Percentiles rank a stretch among this genome's conserved stretches.
Conservation (phyloP, 148 eudicot genomes). For the Silene uniflora region DNA sequence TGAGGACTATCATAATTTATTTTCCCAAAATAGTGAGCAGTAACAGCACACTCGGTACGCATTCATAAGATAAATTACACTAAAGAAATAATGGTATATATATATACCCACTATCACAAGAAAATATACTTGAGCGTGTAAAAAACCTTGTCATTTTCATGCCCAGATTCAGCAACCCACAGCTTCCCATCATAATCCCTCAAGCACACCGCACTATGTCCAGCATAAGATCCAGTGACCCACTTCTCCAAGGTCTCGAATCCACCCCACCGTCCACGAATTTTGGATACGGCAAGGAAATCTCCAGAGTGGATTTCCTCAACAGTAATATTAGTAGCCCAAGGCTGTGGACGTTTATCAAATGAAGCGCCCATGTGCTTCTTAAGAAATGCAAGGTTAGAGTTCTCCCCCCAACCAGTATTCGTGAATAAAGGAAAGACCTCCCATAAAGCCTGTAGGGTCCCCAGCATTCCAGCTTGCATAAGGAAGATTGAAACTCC, state of each 20-base stretch:
- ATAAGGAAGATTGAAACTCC: conserved; percentile 92
- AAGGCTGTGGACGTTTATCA: conserved; percentile 80
- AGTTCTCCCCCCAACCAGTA: conserved; percentile 87
- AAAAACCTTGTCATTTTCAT: conserved; percentile 81
- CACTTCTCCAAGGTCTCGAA: conserved; percentile 98
- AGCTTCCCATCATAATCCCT: conserved; percentile 86
- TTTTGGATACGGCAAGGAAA: conserved; percentile 87
- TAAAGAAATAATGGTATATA: background rate
- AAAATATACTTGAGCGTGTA: background rate
- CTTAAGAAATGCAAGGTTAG: conserved; percentile 75
- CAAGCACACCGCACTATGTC: conserved; percentile 90
- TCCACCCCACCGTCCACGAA: conserved; percentile 97
- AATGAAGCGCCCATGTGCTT: conserved; percentile 85
- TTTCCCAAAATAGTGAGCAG: too few relatives aligned
- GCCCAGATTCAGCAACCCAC: conserved; percentile 99
- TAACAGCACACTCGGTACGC: too few relatives aligned
- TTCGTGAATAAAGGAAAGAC: conserved; percentile 88
- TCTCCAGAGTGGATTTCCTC: conserved; percentile 96
- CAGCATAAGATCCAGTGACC: conserved; percentile 97
- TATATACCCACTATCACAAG: too few relatives aligned
- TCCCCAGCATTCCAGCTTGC: conserved; percentile 97
- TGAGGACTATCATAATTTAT: too few relatives aligned
- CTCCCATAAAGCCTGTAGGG: conserved; percentile 81
- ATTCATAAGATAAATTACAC: too few relatives aligned
- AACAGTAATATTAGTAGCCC: conserved; percentile 70